Percentiles rank a stretch among this genome's conserved stretches.
These are phyloP conservation scores for Aspergillus transmontanensis DNA, from an alignment of 2,329 filamentous ascomycete genomes.

Conservation along the genomic window DNA sequence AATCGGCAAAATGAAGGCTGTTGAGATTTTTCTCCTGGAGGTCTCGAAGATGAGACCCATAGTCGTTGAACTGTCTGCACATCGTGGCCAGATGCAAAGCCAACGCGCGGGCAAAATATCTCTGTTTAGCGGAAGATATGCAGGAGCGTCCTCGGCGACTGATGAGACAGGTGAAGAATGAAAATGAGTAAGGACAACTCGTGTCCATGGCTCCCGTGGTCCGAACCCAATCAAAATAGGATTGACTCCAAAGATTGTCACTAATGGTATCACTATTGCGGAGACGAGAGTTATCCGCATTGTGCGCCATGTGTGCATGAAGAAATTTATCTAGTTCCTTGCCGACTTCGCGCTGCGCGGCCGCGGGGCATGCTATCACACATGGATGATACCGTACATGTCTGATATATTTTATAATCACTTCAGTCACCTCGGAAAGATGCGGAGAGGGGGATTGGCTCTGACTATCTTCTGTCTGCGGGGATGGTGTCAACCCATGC, in stretches of 20 bases:
- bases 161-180: conserved; percentile 24
- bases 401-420: too few relatives aligned
- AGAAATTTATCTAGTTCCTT: conserved; percentile 15
- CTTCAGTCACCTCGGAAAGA: too few relatives aligned
- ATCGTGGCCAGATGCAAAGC: conserved; percentile 27
- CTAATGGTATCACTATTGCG: background rate
- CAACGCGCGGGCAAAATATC: conserved; percentile 13
- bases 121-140: too few relatives aligned
- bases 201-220: conserved; percentile 22
- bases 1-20: conserved; percentile 37
- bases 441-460: too few relatives aligned
- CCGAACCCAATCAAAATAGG: conserved; percentile 20
- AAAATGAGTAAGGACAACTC: conserved; percentile 26
- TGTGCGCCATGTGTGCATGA: conserved; percentile 13
- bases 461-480: too few relatives aligned
- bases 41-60: conserved; percentile 34
- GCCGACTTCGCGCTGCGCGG: background rate
- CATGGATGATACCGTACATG: too few relatives aligned
- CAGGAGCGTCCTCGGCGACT: too few relatives aligned
- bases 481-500: too few relatives aligned
- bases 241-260: background rate
- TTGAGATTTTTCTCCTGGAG: conserved; percentile 35
- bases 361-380: too few relatives aligned
- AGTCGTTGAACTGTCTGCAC: conserved; percentile 41
- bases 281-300: conserved; percentile 13